Evolutionary conservation across 2,329 filamentous ascomycete species (phyloP), one percentile per base, ranked within the genome.

Genomic region (Penicillium sclerotiorum): DNA sequence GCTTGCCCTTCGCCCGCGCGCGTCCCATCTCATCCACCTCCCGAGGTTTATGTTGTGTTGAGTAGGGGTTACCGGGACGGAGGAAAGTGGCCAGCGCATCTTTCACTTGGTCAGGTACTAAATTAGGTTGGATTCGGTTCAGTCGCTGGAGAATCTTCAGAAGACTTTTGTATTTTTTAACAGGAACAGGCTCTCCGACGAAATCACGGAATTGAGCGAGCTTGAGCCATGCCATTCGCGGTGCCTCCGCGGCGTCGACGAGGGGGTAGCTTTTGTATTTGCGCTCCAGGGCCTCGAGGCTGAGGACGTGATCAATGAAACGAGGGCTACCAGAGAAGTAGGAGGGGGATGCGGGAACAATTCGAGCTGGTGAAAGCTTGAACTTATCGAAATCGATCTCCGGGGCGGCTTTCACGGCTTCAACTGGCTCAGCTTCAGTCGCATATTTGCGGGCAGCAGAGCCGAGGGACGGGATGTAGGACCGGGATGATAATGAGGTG

Each of bases 251-350:
- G 0, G 83, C 70, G 1, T 83, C 72, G 9, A 92, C 75, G 3
- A 78, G 81, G 6, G 94, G 94, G 12, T 97, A 80, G 21, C 84
- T 79, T 49, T 84, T 80, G 68, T 94, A 87, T 71, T 84, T 86
- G 45, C 84, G 83, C 49, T 88, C 74, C 20, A 97, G 80, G 9
- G 81, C 79, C 61, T 90, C 83, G 40, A 99, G 80, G 38, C 79
- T 76, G 58, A 97, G 81, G 61, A 88, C 83, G 64, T 89, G 83
- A 73, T 99, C 94, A 73, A 87, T 94, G 78, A 96, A 96, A 47
- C 81, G 79, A 1, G 92, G 88, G 53, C 87, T 87, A 45, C 87
- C 87, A 45, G 90, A 92, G 77, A 97, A 99, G 75, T 99, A 99
- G n/a, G 93, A 94, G 2, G 90, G 86, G 28, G 92, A 96, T 21